Base-by-base conservation (phyloP, 2,329 filamentous ascomycete genomes). In the Microsporum canis region DNA sequence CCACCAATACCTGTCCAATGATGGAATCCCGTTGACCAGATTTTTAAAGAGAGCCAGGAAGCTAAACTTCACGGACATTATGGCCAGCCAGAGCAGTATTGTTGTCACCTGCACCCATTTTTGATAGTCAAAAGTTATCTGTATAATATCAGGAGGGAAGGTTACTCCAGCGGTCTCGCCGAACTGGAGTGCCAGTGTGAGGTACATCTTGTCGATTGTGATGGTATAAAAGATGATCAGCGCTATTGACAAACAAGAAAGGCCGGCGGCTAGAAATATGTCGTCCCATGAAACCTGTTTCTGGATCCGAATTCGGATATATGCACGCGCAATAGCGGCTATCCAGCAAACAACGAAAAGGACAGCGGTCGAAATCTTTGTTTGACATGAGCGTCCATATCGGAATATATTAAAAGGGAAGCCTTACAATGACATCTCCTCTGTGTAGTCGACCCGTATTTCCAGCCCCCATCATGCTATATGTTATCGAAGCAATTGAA, bases 71-170 rank as follows among this genome's bases (percentile, higher is more conserved):
- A 43, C 55, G 3, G 55, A 41, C 39, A 57, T 57, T 2, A 57
- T 12, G 17, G 55, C 55, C 5, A 57, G 17, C 55, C 55, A 57
- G 17, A 57, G 55, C 34, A 57, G 23, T 3, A 57, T 14, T 3
- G n/a, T 57, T n/a, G 39, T 39, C 23, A 57, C 55, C n/a, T 57
- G 55, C 8, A 57, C 38, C 34, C 39, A 57, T 57, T 57, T 57
- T 17, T 57, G 55, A n/a, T 41, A 57, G n/a, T 57, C 55, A 23
- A 57, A 57, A 6, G n/a, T 14, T 31, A 57, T 43, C 39, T n/a
- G 55, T 29, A 57, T 31, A 10, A 57, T 31, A 23, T 57, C 17
- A 14, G 36, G 36, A 14, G 55, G 55, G 12, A 43, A n/a, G 1
- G 34, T 31, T 41, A 57, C 6, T 29, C 27, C 55, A 14, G 17